Percentiles rank a stretch among this genome's conserved stretches.
Conservation (phyloP, 2,329 filamentous ascomycete genomes). For the Diaporthe aspalathi region DNA sequence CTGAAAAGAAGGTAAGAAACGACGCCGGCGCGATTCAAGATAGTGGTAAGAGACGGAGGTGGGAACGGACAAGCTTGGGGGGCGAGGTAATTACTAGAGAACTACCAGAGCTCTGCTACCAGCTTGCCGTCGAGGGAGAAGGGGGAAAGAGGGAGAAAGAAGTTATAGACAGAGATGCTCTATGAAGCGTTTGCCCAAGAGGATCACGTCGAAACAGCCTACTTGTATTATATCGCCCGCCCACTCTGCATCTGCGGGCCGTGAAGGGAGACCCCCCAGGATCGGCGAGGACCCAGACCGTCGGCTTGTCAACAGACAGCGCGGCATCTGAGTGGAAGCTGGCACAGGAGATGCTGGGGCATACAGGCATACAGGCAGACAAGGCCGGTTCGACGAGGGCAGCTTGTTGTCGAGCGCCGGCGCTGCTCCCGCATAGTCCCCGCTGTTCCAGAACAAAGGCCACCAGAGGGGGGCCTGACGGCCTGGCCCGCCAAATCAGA, state of each 20-base stretch:
- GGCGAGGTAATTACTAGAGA: slow-evolving; percentile 49
- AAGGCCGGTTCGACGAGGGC: slow-evolving; percentile 30
- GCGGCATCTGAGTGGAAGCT: slow-evolving; percentile 24
- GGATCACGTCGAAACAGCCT: slow-evolving; percentile 26
- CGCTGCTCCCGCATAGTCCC: slow-evolving; percentile 25
- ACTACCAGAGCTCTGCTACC: slow-evolving; percentile 63
- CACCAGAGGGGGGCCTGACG: slow-evolving; percentile 24
- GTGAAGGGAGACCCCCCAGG: neutral
- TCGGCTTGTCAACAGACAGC: slow-evolving; percentile 22
- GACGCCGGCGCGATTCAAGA: slow-evolving; percentile 36
- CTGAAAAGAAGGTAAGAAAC: slow-evolving; percentile 36
- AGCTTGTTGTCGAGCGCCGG: slow-evolving; percentile 12
- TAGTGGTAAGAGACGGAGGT: slow-evolving; percentile 29
- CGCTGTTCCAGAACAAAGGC: slow-evolving; percentile 29
- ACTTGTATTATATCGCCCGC: slow-evolving; percentile 31
- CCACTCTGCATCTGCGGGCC: slow-evolving; percentile 7
- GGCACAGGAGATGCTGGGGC: slow-evolving; percentile 28
- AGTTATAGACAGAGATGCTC: slow-evolving; percentile 28
- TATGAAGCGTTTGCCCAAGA: slow-evolving; percentile 8
- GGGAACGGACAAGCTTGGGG: slow-evolving; percentile 41
- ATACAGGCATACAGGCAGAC: slow-evolving; percentile 20
- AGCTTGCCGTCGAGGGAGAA: slow-evolving; percentile 42
- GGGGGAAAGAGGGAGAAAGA: slow-evolving; percentile 28
- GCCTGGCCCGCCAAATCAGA: slow-evolving; percentile 25
- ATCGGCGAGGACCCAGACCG: slow-evolving; percentile 6